Evolutionary conservation across 257 asterid species (phyloP), one percentile per base, ranked within the genome.

Genomic region (Dorcoceras hygrometricum): DNA sequence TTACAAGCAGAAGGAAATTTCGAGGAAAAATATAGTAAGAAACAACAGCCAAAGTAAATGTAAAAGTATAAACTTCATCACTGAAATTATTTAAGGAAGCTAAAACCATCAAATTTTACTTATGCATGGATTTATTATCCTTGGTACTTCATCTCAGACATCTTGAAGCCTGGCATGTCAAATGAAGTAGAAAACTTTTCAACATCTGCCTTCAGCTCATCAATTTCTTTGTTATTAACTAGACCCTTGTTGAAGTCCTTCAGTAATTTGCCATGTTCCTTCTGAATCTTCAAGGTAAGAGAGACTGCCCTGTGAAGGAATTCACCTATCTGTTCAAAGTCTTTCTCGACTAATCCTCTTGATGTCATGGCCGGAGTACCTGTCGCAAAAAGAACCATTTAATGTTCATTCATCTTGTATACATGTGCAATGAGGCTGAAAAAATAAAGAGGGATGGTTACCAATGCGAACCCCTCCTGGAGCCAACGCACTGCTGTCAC

Each of bases 391-490:
- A 72, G 50, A 46, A 43, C 2, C 20, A 46, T 8, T 39, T 19
- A 19, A 36, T 26, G 26, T 25, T 66, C 39, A 14, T 71, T 55
- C 65, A 64, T 8, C 34, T 36, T 34, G 19, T 36, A 8, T 19
- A 61, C 11, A 59, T 27, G 32, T 11, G 14, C 36, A 60, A 22
- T 0, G 11, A 11, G 20, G 23, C 63, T 5, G 2, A 46, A 8
- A 70, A 39, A 63, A 71, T 8, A 23, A 14, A 19, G 2, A 25
- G 22, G 5, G 29, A 46, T 26, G 65, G 87, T 83, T 85, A 90
- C 99, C 99, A 25, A 93, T 85, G 76, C 97, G 99, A 82, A 93
- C 99, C 14, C 97, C 97, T 75, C 99, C 99, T 55, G 99, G 99
- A 63, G 97, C 87, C 75, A 93, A 79, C 14, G 97, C 99, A 71